Percentiles rank a stretch among this genome's conserved stretches.
phyloP scores from a whole-genome alignment of 2,329 filamentous ascomycete genomes.

The Endocalyx cinctus region DNA sequence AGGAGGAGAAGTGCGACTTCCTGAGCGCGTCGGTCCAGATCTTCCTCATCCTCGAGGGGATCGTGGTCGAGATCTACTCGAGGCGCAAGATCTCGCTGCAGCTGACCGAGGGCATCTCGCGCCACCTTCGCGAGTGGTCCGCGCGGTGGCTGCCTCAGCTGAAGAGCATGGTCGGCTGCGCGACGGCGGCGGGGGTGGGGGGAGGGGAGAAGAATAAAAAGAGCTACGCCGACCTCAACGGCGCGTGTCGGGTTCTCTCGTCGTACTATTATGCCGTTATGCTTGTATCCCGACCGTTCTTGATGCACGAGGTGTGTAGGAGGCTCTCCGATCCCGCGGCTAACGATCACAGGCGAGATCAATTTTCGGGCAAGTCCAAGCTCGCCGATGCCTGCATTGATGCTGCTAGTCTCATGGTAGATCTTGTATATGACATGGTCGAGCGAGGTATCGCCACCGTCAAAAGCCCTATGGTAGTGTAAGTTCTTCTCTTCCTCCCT shows the following conservation, averaged over 20 bases:
- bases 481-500: too few relatives aligned
- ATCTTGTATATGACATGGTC: conserved; percentile 41
- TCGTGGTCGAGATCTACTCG: conserved; percentile 50
- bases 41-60: conserved; percentile 44
- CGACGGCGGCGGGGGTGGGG: too few relatives aligned
- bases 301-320: conserved; percentile 50
- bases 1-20: conserved; percentile 41
- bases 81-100: conserved; percentile 48
- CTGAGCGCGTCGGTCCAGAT: conserved; percentile 50
- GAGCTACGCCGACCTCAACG: conserved; percentile 31
- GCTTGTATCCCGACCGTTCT: conserved; percentile 49
- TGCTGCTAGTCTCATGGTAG: conserved; percentile 49
- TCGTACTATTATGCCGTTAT: conserved; percentile 57
- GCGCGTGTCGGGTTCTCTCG: conserved; percentile 46
- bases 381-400: conserved; percentile 53
- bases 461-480: conserved; percentile 47
- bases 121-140: conserved; percentile 49
- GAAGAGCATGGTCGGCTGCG: background rate
- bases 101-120: conserved; percentile 49
- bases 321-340: conserved; percentile 34
- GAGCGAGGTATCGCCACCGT: conserved; percentile 37
- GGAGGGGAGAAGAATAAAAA: too few relatives aligned
- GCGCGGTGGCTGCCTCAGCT: conserved; percentile 42
- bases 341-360: conserved; percentile 17
- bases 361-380: conserved; percentile 40